Evolutionary conservation across 495 filamentous ascomycete genomes (phyloP).

Genomic region (Viridothelium virens): DNA sequence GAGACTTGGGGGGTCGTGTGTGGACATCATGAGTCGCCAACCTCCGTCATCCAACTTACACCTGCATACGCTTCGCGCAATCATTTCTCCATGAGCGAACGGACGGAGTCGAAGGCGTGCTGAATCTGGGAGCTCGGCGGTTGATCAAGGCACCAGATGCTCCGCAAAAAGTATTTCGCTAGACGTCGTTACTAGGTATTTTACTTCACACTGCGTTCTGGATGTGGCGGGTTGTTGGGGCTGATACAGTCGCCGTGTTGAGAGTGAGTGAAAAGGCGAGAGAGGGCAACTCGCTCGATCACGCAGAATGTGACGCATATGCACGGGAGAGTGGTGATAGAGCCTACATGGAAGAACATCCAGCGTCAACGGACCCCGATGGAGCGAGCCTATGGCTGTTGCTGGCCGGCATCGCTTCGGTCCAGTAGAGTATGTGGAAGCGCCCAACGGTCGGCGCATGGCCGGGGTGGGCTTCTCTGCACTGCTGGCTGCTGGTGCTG

Average conservation of each 20-base stretch:
- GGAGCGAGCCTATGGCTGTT: conserved; percentile 1
- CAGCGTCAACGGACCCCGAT: conserved; percentile 2
- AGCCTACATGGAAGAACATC: conserved; percentile 4
- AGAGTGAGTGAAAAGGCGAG: neutral
- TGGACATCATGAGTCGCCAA: neutral
- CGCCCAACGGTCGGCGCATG: neutral
- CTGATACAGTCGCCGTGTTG: conserved; percentile 7
- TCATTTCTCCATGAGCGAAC: conserved; percentile 7
- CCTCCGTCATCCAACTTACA: neutral
- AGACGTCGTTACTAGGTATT: too few species aligned
- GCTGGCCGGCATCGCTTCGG: neutral
- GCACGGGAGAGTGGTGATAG: neutral
- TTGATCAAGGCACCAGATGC: neutral
- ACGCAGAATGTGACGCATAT: neutral
- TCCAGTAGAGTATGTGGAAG: neutral
- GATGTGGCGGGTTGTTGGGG: neutral
- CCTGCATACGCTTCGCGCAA: neutral
- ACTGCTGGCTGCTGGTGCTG: neutral
- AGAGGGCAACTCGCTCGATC: neutral
- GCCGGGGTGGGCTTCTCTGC: neutral
- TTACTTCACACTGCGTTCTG: neutral
- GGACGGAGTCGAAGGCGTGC: neutral
- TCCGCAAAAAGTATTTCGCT: neutral
- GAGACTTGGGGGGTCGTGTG: neutral
- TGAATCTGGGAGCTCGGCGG: neutral